phyloP scores from a whole-genome alignment of 2,329 filamentous ascomycete species.

The Paraconiothyrium sp. region DNA sequence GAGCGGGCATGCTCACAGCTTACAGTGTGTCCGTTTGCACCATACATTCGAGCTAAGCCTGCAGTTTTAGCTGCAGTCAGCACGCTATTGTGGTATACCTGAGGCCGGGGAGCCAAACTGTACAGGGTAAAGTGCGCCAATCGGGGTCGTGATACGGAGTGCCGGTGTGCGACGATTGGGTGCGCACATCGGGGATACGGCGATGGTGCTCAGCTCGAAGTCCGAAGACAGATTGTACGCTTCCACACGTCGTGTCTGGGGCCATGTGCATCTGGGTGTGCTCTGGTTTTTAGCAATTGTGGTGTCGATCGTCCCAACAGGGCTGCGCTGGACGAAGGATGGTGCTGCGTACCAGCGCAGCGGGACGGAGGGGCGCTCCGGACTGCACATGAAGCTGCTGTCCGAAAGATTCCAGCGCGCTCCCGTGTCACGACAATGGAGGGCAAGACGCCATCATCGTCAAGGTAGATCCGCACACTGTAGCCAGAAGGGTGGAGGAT shows the following conservation, averaged over 20 bases:
- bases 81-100: conserved; percentile 30
- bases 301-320: conserved; percentile 10
- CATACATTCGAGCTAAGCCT: conserved; percentile 23
- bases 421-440: background rate
- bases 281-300: background rate
- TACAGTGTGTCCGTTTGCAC: conserved; percentile 23
- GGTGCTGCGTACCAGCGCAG: conserved; percentile 10
- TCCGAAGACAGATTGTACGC: conserved; percentile 28
- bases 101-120: conserved; percentile 29
- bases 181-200: conserved; percentile 29
- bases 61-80: conserved; percentile 34
- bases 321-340: conserved; percentile 11
- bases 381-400: conserved; percentile 8
- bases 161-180: conserved; percentile 30
- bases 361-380: conserved; percentile 14
- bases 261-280: conserved; percentile 8
- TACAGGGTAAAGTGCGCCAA: conserved; percentile 26
- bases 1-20: conserved; percentile 5
- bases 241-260: conserved; percentile 3
- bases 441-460: background rate
- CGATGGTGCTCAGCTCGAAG: conserved; percentile 34
- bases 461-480: background rate
- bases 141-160: conserved; percentile 28
- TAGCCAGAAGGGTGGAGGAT: conserved; percentile 1
- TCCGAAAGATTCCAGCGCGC: background rate